Percentiles rank a stretch among this genome's conserved stretches.
Conservation (phyloP, 306 rosid species). For the Urtica urens region DNA sequence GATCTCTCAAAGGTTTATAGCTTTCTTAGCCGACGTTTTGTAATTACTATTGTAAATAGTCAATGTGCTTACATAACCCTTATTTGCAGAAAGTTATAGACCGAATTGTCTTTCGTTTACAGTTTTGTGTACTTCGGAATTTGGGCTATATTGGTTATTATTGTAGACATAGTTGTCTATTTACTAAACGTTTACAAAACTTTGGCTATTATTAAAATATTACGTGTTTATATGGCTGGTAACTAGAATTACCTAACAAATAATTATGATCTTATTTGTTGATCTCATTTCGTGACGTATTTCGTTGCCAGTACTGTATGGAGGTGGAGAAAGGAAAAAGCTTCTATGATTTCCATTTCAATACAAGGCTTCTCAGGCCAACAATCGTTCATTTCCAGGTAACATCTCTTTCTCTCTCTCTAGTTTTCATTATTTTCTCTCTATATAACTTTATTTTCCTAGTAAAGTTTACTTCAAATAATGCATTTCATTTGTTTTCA, state of each 20-base stretch:
- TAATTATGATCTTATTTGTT: neutral
- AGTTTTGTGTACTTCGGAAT: neutral
- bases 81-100: no score
- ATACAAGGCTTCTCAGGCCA: slow-evolving; percentile 82
- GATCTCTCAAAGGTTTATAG: slow-evolving; percentile 51
- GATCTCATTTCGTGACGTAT: neutral
- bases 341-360: slow-evolving; percentile 80
- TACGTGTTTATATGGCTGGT: no score
- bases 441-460: no score
- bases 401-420: slow-evolving; percentile 12
- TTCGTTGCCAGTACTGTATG: slow-evolving; percentile 53
- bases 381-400: slow-evolving; percentile 97
- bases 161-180: no score
- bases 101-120: no score
- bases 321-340: slow-evolving; percentile 46
- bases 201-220: no score
- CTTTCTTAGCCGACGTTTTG: neutral
- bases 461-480: no score
- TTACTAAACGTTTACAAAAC: no score
- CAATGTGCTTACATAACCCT: no score
- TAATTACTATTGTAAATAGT: no score
- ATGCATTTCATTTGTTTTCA: no score
- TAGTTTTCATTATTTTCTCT: neutral
- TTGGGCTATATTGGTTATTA: neutral
- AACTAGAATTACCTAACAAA: neutral